Base-by-base conservation (phyloP, 2,329 filamentous ascomycete genomes). In the Trichoderma citrinoviride region DNA sequence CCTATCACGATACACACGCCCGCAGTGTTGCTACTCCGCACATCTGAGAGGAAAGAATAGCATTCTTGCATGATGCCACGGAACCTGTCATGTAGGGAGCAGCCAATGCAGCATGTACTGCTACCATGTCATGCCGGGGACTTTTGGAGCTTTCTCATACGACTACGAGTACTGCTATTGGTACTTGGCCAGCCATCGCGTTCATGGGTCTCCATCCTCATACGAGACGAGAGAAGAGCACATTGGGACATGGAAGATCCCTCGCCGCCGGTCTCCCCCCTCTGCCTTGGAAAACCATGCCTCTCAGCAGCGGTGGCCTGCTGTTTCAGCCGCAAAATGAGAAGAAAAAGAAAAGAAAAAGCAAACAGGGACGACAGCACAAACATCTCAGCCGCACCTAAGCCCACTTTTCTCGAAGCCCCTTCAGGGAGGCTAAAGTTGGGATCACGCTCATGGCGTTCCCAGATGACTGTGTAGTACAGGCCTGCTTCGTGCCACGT, bases 321-420 rank as follows among this genome's bases (percentile, higher is more conserved):
- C n/a, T 60, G 56, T 60, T 49, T 60, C 56, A 50, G 56, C 44
- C 44, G 44, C 44, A 50, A 15, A 40, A 12, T 17, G 27, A 56
- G 23, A 40, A 46, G 8, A 46, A 47, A 47, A 3, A 47, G 19
- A 33, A 46, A 46, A 46, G 27, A 44, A 29, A 46, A 60, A 23
- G 19, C n/a, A 40, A 40, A 53, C 14, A 53, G 21, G 27, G 27
- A 23, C 15, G 43, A 50, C 8, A 25, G 41, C 41, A 58, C 33
- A 58, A 15, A 60, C 44, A 49, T 15, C 49, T 60, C 56, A 60
- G 56, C 56, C 56, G 56, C 56, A 60, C 56, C 44, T 40, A 50
- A 43, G 27, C 23, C 53, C 53, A 29, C 53, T 56, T 56, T 56
- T 27, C 25, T 12, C 23, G 12, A 56, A n/a, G 23, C 10, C 33